Evolutionary conservation across 2,329 filamentous ascomycete genomes (phyloP).

Genomic region (Hymenoscyphus repandus): DNA sequence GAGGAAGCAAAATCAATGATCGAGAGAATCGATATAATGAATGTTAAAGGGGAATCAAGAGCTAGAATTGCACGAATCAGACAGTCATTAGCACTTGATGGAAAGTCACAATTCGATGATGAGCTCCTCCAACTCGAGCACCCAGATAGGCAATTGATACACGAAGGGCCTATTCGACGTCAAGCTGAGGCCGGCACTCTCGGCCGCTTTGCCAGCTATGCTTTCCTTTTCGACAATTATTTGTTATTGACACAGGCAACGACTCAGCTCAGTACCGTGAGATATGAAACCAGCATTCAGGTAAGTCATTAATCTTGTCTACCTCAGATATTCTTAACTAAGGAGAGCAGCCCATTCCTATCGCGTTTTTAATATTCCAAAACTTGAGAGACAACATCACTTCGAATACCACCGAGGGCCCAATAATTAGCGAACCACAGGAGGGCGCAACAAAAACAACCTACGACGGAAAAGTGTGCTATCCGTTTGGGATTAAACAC

Average conservation of each 20-base stretch:
- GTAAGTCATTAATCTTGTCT: background rate
- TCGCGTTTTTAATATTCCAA: background rate
- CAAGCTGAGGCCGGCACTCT: background rate
- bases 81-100: background rate
- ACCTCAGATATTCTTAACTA: background rate
- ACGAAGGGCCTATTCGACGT: background rate
- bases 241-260: background rate
- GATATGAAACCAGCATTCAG: background rate
- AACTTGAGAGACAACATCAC: background rate
- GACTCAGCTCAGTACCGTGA: background rate
- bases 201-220: background rate
- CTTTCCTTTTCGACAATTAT: conserved; percentile 4
- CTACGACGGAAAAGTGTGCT: background rate
- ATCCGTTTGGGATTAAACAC: background rate
- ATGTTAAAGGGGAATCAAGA: background rate
- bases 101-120: no score
- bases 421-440: background rate
- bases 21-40: background rate
- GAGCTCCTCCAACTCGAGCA: background rate
- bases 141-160: background rate
- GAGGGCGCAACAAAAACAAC: background rate
- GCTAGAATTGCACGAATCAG: background rate
- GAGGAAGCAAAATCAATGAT: background rate
- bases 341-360: background rate
- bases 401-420: background rate